phyloP scores from a whole-genome alignment of 108 stramenopile genomes.

The Cyclotella kingstonii region DNA sequence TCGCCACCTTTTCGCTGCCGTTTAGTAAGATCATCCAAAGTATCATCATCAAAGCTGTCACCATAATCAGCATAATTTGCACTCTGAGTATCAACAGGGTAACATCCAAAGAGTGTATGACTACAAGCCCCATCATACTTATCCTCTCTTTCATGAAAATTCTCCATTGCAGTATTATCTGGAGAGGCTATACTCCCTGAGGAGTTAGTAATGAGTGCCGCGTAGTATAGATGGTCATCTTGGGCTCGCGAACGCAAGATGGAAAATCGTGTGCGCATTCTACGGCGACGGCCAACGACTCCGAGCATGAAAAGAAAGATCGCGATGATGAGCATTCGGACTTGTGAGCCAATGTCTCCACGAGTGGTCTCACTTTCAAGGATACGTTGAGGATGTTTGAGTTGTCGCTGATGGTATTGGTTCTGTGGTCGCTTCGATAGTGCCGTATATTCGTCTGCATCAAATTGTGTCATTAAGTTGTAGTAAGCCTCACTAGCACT shows the following conservation, averaged over 20 bases:
- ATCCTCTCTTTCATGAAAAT: conserved; percentile 59
- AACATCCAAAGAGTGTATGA: conserved; percentile 85
- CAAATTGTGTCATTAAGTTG: conserved; percentile 27
- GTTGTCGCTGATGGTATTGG: not conserved
- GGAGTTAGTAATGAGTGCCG: conserved; percentile 52
- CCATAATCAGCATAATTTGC: conserved; percentile 60
- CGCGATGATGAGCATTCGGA: conserved; percentile 54
- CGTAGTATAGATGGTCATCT: conserved; percentile 85
- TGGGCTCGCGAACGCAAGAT: conserved; percentile 69
- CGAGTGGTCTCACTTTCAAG: conserved; percentile 22
- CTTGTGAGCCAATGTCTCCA: conserved; percentile 39
- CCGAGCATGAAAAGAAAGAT: conserved; percentile 73
- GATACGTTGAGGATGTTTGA: conserved; percentile 1
- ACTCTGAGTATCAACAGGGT: conserved; percentile 64
- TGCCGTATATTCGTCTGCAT: conserved; percentile 16
- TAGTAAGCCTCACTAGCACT: conserved; percentile 51
- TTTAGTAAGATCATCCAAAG: conserved; percentile 34
- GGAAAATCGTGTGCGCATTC: conserved; percentile 80
- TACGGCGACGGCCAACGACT: conserved; percentile 70
- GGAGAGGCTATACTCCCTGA: conserved; percentile 42
- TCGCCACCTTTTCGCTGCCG: conserved; percentile 62
- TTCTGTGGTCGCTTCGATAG: no score
- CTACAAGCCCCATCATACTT: conserved; percentile 86
- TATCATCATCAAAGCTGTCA: conserved; percentile 48
- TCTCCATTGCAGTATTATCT: conserved; percentile 51